These are phyloP conservation scores for Penicillium bovifimosum DNA, from an alignment of 495 filamentous ascomycete species.

Conservation along the genomic window DNA sequence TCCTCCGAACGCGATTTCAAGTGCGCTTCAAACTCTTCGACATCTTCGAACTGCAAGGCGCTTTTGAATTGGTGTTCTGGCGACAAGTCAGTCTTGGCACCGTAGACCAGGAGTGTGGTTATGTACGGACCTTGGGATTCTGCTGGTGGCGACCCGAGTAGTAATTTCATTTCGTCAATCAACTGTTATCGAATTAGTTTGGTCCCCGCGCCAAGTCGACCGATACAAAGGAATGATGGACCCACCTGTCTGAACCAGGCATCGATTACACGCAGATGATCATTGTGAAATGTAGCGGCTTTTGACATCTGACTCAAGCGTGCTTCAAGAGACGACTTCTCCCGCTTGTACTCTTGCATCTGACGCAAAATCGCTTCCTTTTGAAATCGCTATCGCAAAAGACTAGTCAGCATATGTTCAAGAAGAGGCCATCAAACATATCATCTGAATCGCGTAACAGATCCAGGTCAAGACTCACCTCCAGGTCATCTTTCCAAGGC, in stretches of 20 bases:
- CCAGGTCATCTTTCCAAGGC: constrained; percentile 80
- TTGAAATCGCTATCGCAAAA: constrained; percentile 68
- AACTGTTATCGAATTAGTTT: constrained; percentile 48
- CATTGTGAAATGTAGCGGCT: constrained; percentile 72
- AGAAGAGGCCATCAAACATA: background rate
- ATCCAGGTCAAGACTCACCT: constrained; percentile 55
- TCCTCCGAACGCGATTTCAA: constrained; percentile 55
- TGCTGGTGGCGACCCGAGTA: constrained; percentile 51
- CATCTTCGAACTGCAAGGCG: constrained; percentile 33
- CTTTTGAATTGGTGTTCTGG: constrained; percentile 28
- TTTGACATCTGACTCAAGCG: constrained; percentile 73
- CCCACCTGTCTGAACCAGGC: constrained; percentile 87
- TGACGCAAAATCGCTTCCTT: constrained; percentile 97
- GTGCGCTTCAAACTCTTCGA: constrained; percentile 68
- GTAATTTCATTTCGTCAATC: constrained; percentile 75
- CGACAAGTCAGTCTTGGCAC: constrained; percentile 13
- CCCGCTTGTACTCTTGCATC: constrained; percentile 95
- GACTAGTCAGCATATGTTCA: constrained; percentile 8
- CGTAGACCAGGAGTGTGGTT: background rate
- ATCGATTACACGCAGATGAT: constrained; percentile 85
- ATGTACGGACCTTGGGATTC: constrained; percentile 49
- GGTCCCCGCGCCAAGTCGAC: background rate
- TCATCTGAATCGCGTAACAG: background rate
- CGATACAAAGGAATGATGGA: constrained; percentile 3
- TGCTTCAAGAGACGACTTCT: constrained; percentile 69